Evolutionary conservation across 2,329 filamentous ascomycete species (phyloP), one percentile per base, ranked within the genome.

Genomic region (Eutypella sp.): DNA sequence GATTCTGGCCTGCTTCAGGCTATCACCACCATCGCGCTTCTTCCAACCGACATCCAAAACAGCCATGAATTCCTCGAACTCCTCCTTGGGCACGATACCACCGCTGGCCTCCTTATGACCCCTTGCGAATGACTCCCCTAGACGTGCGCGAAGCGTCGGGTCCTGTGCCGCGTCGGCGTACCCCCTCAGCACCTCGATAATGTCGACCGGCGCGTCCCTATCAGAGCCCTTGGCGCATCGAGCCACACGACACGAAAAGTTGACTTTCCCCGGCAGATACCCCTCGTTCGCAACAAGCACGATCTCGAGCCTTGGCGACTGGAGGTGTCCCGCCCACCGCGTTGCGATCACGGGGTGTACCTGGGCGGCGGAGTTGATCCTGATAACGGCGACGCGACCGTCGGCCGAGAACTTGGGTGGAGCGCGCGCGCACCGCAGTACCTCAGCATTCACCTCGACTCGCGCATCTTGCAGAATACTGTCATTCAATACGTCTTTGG

Each of bases 21-120:
- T 56, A 9, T 46, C 46, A 1, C 62, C 58, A 41, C 62, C 58
- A 41, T 65, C 65, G 11, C 64, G 56, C 57, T 77, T 82, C 61
- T 79, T 76, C n/a, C n/a, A n/a, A 0, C 80, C 79, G 34, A 85
- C 65, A 42, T 76, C 73, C 65, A 86, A 70, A 13, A 81, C 57
- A 4, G 64, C 64, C 69, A 83, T 78, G 13, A 87, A 62, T 57
- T 85, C 82, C 49, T 85, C 81, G 59, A 86, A 87, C 47, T 83
- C 80, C 2, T 69, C 72, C 10, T 64, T 71, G 0, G 72, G 71
- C 0, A 87, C 77, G 39, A 84, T 81, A 0, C 83, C 84, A 1
- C 83, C 83, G 40, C 78, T 83, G 0, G 82, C 83, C 56, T 85
- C 81, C 48, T 81, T 84, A 51, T 87, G 83, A 0, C 84, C 83